These are phyloP conservation scores for Jacaranda mimosifolia DNA, from an alignment of 257 asterid species.

Conservation along the genomic window DNA sequence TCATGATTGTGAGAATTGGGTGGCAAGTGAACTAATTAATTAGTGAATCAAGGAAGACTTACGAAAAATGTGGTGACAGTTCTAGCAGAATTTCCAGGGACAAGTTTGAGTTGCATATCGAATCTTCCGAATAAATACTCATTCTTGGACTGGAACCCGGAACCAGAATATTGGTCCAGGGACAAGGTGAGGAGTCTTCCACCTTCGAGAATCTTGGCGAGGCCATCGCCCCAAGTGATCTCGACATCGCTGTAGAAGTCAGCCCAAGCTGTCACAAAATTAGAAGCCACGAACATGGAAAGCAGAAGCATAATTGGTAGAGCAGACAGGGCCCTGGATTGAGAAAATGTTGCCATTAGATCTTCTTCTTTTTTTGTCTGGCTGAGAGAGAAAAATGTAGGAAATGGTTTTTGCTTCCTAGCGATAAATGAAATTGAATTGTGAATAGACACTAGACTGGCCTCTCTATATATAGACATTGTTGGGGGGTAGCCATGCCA, in stretches of 20 bases:
- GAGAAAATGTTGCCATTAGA: background rate
- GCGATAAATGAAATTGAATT: background rate
- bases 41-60: background rate
- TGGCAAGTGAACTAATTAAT: background rate
- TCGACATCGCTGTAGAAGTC: conserved; percentile 49
- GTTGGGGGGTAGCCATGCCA: background rate
- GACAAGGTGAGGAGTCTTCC: conserved; percentile 44
- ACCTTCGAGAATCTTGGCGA: conserved; percentile 44
- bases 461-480: background rate
- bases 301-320: conserved; percentile 3
- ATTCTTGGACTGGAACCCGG: no score
- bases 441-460: background rate
- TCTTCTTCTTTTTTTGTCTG: background rate
- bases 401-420: background rate
- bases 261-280: conserved; percentile 7
- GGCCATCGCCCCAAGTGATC: conserved; percentile 49
- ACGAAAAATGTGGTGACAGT: conserved; percentile 2
- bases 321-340: background rate
- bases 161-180: conserved; percentile 16
- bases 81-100: no score
- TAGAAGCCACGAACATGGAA: conserved; percentile 14
- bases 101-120: no score
- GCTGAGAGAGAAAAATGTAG: background rate
- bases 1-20: background rate
- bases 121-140: no score